Evolutionary conservation across 441 rosid species (phyloP), one percentile per base, ranked within the genome.

Genomic region (Euphorbia schlechtendalii): DNA sequence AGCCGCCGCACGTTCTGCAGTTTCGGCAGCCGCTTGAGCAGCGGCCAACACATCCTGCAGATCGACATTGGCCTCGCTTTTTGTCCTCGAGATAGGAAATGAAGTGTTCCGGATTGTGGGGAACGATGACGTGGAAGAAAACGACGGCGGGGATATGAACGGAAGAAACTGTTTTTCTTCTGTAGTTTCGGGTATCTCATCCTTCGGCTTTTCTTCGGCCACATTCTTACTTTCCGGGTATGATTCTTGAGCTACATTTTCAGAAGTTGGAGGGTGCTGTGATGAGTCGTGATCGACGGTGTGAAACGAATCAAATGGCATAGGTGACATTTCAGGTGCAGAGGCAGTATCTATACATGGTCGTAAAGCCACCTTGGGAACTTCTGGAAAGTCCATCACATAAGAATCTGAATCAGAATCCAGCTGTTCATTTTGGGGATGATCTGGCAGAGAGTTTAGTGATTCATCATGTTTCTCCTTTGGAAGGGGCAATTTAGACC

Each of bases 1-100:
- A 17, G 96, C 81, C 46, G 98, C 99, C 8, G 96, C 98, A 67
- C 83, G 84, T 72, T 94, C 98, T 9, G 99, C 98, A 51, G 80
- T 64, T 53, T 91, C 96, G 40, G 96, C 96, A 71, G 98, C 99
- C 58, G 88, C 77, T 64, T 89, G 90, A 65, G 98, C 98, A 55
- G 96, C 96, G 27, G 79, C 84, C 68, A 94, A 65, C 48, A 94
- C 96, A 69, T 94, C 99, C 76, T 83, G 87, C 70, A 91, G 75
- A 82, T 91, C 96, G 51, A 80, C 67, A 53, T 77, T 76, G 17
- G 72, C 72, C 27, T 75, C 81, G 57, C 72, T 72, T 77, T 80
- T 73, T 63, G 77, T 73, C 72, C 79, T 68, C 25, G 72, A 70
- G 68, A 66, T 30, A 65, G 82, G 62, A 20, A 66, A 41, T 20